Evolutionary conservation across 2,329 filamentous ascomycete species (phyloP).

Genomic region (Colletotrichum euphorbiae): DNA sequence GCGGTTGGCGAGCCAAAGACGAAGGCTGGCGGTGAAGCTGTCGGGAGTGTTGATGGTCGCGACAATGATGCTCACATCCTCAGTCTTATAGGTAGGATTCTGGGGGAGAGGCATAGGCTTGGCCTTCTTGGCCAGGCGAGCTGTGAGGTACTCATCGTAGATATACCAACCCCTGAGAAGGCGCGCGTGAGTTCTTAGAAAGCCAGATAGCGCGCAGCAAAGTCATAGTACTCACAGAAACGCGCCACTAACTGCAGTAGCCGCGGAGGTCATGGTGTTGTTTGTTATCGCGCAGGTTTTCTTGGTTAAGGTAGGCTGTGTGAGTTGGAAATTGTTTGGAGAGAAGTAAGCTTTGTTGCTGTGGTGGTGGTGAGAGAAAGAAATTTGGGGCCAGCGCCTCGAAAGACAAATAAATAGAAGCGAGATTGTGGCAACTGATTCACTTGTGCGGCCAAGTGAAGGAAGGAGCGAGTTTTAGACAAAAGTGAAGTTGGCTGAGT

Average conservation of each 20-base stretch:
- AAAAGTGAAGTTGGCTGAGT: not conserved
- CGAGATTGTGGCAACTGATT: too few relatives aligned
- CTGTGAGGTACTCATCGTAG: conserved; percentile 25
- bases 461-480: not conserved
- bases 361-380: too few relatives aligned
- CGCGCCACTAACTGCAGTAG: not conserved
- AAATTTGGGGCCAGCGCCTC: too few relatives aligned
- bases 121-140: not conserved
- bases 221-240: conserved; percentile 18
- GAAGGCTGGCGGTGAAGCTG: conserved; percentile 40
- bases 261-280: conserved; percentile 3
- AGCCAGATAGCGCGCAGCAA: too few relatives aligned
- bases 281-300: not conserved
- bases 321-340: not conserved
- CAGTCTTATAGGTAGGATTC: conserved; percentile 14
- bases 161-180: conserved; percentile 21
- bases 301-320: not conserved
- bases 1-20: conserved; percentile 42
- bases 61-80: conserved; percentile 45
- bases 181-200: not conserved
- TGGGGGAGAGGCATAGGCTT: conserved; percentile 22
- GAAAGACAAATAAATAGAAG: too few relatives aligned
- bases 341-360: too few relatives aligned
- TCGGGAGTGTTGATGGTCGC: conserved; percentile 44
- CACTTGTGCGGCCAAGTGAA: not conserved